These are phyloP conservation scores for Psidium friedrichsthalianum DNA, from an alignment of 345 rosid genomes.

Conservation along the genomic window DNA sequence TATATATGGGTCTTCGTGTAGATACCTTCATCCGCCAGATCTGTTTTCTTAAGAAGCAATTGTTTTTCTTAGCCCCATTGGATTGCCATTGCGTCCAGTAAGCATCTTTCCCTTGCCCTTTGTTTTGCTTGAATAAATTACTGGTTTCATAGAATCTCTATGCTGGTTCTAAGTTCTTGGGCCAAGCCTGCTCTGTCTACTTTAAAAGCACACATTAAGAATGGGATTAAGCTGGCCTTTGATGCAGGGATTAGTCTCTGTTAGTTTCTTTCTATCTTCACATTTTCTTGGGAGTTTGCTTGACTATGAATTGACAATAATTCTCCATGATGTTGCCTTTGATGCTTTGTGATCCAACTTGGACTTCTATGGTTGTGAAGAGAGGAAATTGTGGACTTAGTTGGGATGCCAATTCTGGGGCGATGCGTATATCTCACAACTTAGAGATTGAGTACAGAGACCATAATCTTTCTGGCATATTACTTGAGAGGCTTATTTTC, in stretches of 20 bases:
- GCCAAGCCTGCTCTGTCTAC: neutral
- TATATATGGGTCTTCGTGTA: slow-evolving; percentile 80
- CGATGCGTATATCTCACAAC: neutral
- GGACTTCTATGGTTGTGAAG: neutral
- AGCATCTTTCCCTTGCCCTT: slow-evolving; percentile 13
- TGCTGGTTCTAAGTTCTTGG: neutral
- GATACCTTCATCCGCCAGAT: slow-evolving; percentile 88
- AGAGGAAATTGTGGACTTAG: neutral
- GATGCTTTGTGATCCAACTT: neutral
- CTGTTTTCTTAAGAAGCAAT: slow-evolving; percentile 29
- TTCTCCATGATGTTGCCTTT: neutral
- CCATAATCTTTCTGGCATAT: neutral
- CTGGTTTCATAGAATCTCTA: neutral
- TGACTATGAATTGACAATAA: neutral
- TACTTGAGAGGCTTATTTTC: neutral
- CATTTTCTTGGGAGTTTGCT: neutral
- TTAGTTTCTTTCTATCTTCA: neutral
- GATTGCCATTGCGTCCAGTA: slow-evolving; percentile 87
- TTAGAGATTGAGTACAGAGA: neutral
- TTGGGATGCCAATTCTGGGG: neutral
- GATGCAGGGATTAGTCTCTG: neutral
- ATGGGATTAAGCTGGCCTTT: neutral
- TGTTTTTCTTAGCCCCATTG: slow-evolving; percentile 50
- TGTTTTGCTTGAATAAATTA: neutral
- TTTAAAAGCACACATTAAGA: neutral